Evolutionary conservation across 164 flowering plant genomes (phyloP).

Genomic region (Nymphaea thermarum): DNA sequence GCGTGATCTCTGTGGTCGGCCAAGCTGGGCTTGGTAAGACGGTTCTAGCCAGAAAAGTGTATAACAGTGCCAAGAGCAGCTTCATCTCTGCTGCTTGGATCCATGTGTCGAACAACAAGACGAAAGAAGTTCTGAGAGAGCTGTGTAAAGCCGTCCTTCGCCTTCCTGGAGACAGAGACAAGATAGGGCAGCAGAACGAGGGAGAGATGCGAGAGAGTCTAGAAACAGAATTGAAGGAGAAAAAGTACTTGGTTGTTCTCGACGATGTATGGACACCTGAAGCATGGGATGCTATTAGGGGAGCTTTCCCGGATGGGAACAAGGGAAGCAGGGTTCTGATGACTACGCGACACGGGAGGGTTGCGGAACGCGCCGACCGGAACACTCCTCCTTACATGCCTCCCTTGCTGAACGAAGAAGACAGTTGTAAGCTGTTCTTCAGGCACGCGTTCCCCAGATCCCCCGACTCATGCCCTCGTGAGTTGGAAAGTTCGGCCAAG

Average conservation of each 20-base stretch:
- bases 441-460: neutral
- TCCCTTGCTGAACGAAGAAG: neutral
- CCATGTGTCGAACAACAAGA: constrained; percentile 25
- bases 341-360: constrained; percentile 29
- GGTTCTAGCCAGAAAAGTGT: constrained; percentile 32
- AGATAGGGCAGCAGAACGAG: constrained; percentile 33
- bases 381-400: neutral
- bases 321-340: constrained; percentile 29
- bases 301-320: constrained; percentile 28
- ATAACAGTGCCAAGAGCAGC: constrained; percentile 19
- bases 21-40: constrained; percentile 60
- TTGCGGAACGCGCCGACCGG: constrained; percentile 7
- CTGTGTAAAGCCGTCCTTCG: neutral
- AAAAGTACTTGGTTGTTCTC: constrained; percentile 39
- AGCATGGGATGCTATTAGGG: constrained; percentile 30
- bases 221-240: constrained; percentile 23
- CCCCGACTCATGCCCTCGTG: constrained; percentile 1
- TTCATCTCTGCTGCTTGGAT: constrained; percentile 39
- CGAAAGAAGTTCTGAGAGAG: constrained; percentile 10
- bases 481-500: constrained; percentile 22
- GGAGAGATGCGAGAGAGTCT: constrained; percentile 32
- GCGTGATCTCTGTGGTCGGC: constrained; percentile 33
- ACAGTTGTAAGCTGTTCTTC: constrained; percentile 1
- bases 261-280: constrained; percentile 42
- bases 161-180: constrained; percentile 4